Base-by-base conservation (phyloP, 345 rosid genomes). In the Camelina hispida region DNA sequence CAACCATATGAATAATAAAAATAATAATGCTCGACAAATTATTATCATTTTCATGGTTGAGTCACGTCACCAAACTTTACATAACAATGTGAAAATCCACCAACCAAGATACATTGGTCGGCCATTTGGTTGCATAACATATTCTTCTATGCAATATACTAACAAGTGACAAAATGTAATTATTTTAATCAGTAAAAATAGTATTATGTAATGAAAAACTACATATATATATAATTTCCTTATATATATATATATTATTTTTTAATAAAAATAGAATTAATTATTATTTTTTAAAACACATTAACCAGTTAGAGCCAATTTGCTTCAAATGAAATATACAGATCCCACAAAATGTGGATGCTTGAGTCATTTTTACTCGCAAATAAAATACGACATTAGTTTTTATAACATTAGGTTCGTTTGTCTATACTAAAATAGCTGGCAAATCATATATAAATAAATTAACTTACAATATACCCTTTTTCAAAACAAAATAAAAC, bases 91-190 rank as follows among this genome's bases (percentile, higher is more conserved):
- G 79, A 62, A 61, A 77, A 55, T 70, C 23, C 75, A 77, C 76
- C 80, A 70, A 70, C 75, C 71, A 70, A 70, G 37, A 77, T 25
- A 47, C 76, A 77, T 47, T 63, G 48, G 80, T 70, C 80, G 80
- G 80, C 80, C 75, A 77, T 69, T 76, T 69, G 70, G 75, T 76
- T 69, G 35, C 75, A 76, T 37, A 2, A 22, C 66, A 35, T 55
- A 35, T 69, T 69, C 7, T 62, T 69, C 47, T 76, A 76, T 75
- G 35, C 62, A 68, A 37, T 38, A 58, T 6, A 38, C 51, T 28
- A 13, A 9, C 15, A 28, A 59, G 54, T 58, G 68, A 42, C 14
- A 57, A 28, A 60, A 6, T 8, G 9, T 44, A 50, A 4, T 15
- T 4, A 15, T 9, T 20, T 40, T 52, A 18, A n/a, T 42, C 8